Evolutionary conservation across 257 asterid species (phyloP).

Genomic region (Euphrasia confusa): DNA sequence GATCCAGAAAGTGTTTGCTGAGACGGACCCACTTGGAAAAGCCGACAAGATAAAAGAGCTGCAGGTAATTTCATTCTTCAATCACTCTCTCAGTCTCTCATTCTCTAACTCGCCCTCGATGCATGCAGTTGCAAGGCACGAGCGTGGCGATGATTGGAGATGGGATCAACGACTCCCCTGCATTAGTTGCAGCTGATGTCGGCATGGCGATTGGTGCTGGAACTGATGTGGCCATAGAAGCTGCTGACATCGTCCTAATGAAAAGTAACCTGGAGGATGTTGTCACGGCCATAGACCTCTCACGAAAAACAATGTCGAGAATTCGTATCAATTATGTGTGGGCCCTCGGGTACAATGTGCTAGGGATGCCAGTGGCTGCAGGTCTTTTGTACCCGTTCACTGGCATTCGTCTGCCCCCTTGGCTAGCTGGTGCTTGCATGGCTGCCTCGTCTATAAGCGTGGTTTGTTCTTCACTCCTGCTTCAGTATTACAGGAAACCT

Average conservation of each 20-base stretch:
- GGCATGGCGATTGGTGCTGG: constrained; percentile 99
- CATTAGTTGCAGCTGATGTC: constrained; percentile 83
- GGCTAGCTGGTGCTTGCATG: constrained; percentile 99
- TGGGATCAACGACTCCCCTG: constrained; percentile 92
- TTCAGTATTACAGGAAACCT: constrained; percentile 80
- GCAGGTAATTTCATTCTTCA: constrained; percentile 49
- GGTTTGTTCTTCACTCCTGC: constrained; percentile 74
- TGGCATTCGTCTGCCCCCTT: constrained; percentile 83
- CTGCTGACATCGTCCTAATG: constrained; percentile 86
- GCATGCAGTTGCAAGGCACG: constrained; percentile 57
- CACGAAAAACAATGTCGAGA: constrained; percentile 78
- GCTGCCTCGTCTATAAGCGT: constrained; percentile 93
- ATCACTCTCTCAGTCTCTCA: neutral
- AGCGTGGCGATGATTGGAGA: constrained; percentile 94
- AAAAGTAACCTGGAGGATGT: constrained; percentile 88
- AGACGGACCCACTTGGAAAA: constrained; percentile 89
- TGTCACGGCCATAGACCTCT: constrained; percentile 77
- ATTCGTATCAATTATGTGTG: constrained; percentile 73
- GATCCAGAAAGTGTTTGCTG: constrained; percentile 78
- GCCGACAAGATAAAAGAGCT: constrained; percentile 91
- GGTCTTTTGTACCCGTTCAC: constrained; percentile 74
- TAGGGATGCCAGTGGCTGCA: constrained; percentile 91
- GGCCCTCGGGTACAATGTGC: constrained; percentile 91
- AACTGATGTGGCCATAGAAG: constrained; percentile 92
- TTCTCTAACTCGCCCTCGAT: constrained; percentile 21